phyloP scores from a whole-genome alignment of 1,284 basidiomycete species.

The Austropuccinia psidii region DNA sequence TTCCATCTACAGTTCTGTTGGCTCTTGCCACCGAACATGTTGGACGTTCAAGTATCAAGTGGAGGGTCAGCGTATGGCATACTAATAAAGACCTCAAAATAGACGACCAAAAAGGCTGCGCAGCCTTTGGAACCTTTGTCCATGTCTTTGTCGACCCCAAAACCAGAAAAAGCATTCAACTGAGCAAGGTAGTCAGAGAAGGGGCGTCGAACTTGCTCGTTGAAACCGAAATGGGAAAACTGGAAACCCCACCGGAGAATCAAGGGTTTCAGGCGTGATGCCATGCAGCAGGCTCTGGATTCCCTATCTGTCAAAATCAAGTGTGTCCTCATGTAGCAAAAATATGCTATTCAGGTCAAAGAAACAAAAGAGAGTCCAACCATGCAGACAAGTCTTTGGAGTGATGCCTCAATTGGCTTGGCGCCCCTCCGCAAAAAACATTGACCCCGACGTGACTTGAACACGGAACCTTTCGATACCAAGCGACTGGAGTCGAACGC shows the following conservation, averaged over 20 bases:
- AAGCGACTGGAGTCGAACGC: conserved; percentile 34
- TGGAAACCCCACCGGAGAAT: neutral
- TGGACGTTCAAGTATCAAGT: conserved; percentile 2
- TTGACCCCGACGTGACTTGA: conserved; percentile 38
- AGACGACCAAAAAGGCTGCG: conserved; percentile 6
- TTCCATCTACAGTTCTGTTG: neutral
- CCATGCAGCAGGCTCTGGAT: too few relatives aligned
- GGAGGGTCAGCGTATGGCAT: conserved; percentile 9
- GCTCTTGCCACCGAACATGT: neutral
- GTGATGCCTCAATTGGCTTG: neutral
- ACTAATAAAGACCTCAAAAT: neutral
- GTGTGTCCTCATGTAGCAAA: neutral
- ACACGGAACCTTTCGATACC: conserved; percentile 35
- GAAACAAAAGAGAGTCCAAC: neutral
- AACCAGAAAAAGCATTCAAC: neutral
- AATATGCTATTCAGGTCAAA: neutral
- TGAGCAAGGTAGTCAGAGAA: neutral
- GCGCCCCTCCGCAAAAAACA: neutral
- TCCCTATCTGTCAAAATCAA: neutral
- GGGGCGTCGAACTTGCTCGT: neutral
- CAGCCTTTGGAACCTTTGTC: neutral
- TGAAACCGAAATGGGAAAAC: neutral
- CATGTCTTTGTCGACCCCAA: conserved; percentile 4
- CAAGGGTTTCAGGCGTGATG: neutral
- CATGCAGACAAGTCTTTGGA: too few relatives aligned